Base-by-base conservation (phyloP, 2,329 filamentous ascomycete species). In the Tolypocladium paradoxum region DNA sequence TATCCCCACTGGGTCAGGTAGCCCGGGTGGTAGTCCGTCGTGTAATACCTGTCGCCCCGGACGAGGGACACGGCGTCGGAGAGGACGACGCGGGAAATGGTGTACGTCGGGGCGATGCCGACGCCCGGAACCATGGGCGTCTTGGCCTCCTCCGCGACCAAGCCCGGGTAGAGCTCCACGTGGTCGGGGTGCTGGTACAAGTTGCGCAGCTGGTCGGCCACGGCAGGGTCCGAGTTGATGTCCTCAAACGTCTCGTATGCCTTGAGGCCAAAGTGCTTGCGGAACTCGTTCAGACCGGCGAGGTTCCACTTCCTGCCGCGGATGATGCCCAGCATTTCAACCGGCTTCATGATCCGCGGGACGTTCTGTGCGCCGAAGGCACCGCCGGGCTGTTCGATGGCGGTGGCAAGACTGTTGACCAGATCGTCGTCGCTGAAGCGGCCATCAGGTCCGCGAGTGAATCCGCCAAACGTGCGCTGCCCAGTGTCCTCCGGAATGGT, bases 1-100 rank as follows among this genome's bases (percentile, higher is more conserved):
- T 81, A 92, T 22, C 89, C 89, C 88, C 88, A 95, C 69, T 89
- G 90, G 1, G 89, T 95, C 48, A 95, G 70, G 60, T 83, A 82
- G 9, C 82, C 79, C 0, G 88, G 81, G 59, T 84, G 82, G 65
- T 87, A 91, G 66, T 92, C 88, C n/a, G 69, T 75, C 0, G 87
- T 91, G 71, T 90, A 90, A 71, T 88, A 85, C 22, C 88, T 75
- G 62, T 93, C 88, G 35, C 87, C 86, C 27, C 88, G 80, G 7
- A 90, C 87, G 6, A 92, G 76, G n/a, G 84, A 79, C 0, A 91
- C 86, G 1, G 88, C 87, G 60, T 92, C 88, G 0, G 85, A 89
- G 6, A 92, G 70, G 2, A 92, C 82, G 2, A 87, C 88, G 22
- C 87, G 81, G 0, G 85, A 88, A 55, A 90, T 84, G 35, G 88